phyloP scores from a whole-genome alignment of 441 rosid genomes.

The Aleurites moluccanus region DNA sequence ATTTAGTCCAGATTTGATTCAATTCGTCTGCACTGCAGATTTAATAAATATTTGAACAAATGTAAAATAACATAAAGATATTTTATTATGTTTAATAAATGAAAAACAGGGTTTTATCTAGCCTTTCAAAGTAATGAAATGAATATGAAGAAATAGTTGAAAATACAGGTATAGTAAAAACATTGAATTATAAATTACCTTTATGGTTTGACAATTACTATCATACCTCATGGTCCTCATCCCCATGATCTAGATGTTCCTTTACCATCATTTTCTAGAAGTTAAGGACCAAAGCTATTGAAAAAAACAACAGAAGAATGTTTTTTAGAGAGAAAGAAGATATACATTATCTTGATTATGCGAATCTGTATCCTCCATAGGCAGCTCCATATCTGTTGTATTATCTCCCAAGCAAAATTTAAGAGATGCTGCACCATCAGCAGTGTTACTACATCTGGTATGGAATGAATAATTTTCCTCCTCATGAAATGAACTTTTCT shows the following conservation, averaged over 20 bases:
- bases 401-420: constrained; percentile 25
- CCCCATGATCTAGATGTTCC: too few species aligned
- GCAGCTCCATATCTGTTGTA: constrained; percentile 16
- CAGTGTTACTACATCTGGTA: constrained; percentile 18
- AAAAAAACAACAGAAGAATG: neutral
- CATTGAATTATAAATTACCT: neutral
- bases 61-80: neutral
- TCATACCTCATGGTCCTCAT: too few species aligned
- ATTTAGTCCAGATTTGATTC: neutral
- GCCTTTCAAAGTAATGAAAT: neutral
- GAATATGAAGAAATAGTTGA: neutral
- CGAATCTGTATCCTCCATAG: constrained; percentile 18
- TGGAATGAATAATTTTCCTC: constrained; percentile 13
- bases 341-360: constrained; percentile 30
- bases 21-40: neutral
- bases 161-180: neutral
- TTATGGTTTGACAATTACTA: neutral
- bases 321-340: neutral
- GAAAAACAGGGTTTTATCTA: neutral
- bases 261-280: neutral
- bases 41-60: neutral
- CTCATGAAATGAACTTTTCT: constrained; percentile 5
- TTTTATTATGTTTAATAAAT: neutral
- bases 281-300: neutral
- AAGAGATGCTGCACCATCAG: constrained; percentile 18